These are phyloP conservation scores for Talaromyces sp. DNA, from an alignment of 2,329 filamentous ascomycete genomes.

Conservation along the genomic window DNA sequence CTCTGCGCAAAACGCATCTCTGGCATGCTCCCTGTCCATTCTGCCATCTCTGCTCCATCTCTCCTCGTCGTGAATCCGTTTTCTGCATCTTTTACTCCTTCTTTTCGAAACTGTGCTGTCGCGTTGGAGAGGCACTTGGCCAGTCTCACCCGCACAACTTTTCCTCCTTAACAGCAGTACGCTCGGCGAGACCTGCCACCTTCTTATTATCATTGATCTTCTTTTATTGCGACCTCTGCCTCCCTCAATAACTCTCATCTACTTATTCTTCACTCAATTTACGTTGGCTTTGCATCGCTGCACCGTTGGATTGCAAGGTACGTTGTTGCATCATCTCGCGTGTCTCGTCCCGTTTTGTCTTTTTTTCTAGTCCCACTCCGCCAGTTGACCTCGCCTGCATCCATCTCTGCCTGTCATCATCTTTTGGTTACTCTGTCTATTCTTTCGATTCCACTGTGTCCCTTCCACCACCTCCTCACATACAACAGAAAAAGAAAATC, in stretches of 20 bases:
- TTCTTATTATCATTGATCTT: background rate
- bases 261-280: background rate
- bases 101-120: background rate
- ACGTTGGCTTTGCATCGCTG: constrained; percentile 8
- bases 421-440: background rate
- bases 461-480: background rate
- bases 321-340: constrained; percentile 16
- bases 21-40: background rate
- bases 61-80: background rate
- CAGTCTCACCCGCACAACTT: background rate
- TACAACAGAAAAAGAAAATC: background rate
- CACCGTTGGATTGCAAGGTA: constrained; percentile 14
- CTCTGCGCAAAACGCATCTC: background rate
- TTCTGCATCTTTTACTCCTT: background rate
- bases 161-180: background rate
- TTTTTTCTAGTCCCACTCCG: constrained; percentile 9
- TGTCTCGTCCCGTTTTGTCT: constrained; percentile 11
- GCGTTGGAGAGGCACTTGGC: background rate
- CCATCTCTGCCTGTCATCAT: background rate
- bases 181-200: background rate
- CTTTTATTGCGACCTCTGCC: background rate
- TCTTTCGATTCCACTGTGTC: background rate
- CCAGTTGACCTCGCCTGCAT: background rate
- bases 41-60: background rate
- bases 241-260: background rate